Evolutionary conservation across 2,329 filamentous ascomycete species (phyloP).

Genomic region (Purpureocillium takamizusanense): DNA sequence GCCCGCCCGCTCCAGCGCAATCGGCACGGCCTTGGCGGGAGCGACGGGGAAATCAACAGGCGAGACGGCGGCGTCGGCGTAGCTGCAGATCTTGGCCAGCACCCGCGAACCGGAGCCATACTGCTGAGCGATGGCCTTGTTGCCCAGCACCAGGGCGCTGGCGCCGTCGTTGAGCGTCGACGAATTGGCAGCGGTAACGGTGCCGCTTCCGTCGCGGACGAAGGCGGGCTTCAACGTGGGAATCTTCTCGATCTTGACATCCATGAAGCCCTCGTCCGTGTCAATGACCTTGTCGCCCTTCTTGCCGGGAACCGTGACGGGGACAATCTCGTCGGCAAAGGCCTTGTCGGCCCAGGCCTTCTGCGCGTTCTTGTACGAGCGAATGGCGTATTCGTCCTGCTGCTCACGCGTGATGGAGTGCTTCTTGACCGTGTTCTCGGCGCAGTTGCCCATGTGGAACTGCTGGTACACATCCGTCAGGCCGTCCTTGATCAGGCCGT

Average conservation of each 20-base stretch:
- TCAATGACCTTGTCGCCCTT: slow-evolving; percentile 76
- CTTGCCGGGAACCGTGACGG: slow-evolving; percentile 74
- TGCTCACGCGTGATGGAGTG: slow-evolving; percentile 70
- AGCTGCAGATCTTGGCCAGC: slow-evolving; percentile 76
- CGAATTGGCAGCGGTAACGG: slow-evolving; percentile 89
- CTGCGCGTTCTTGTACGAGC: slow-evolving; percentile 82
- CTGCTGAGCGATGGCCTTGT: slow-evolving; percentile 68
- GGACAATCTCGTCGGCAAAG: slow-evolving; percentile 84
- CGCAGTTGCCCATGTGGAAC: slow-evolving; percentile 97
- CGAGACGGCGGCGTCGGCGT: slow-evolving; percentile 84
- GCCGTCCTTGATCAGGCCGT: slow-evolving; percentile 89
- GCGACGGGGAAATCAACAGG: slow-evolving; percentile 92
- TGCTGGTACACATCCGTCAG: slow-evolving; percentile 94
- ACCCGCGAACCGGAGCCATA: slow-evolving; percentile 72
- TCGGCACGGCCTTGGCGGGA: slow-evolving; percentile 82
- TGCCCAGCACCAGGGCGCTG: slow-evolving; percentile 78
- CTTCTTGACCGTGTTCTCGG: slow-evolving; percentile 89
- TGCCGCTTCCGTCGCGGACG: slow-evolving; percentile 73
- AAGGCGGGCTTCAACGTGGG: slow-evolving; percentile 86
- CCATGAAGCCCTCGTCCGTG: slow-evolving; percentile 82
- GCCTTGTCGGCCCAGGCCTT: slow-evolving; percentile 74
- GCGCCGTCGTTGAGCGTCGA: slow-evolving; percentile 94
- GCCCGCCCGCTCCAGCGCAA: slow-evolving; percentile 80
- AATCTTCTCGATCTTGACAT: slow-evolving; percentile 80
- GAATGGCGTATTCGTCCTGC: slow-evolving; percentile 86